These are phyloP conservation scores for Cystobasidium pallidum DNA, from an alignment of 1,284 basidiomycete genomes.

Conservation along the genomic window DNA sequence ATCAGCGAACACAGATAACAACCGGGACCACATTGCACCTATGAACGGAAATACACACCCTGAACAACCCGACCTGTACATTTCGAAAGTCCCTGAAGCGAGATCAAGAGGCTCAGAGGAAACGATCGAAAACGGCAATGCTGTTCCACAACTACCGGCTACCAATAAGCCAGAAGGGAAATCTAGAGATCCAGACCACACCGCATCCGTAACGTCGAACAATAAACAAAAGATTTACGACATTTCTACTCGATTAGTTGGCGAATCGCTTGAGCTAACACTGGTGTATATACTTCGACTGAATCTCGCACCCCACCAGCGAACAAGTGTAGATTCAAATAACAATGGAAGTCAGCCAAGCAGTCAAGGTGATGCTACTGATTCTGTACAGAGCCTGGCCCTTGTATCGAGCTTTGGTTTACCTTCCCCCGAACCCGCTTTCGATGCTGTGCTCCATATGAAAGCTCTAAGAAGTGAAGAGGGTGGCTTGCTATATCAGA, in stretches of 20 bases:
- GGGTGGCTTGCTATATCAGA: conserved; percentile 53
- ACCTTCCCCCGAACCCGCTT: conserved; percentile 49
- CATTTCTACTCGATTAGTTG: conserved; percentile 49
- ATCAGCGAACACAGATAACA: neutral
- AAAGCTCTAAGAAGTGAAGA: conserved; percentile 51
- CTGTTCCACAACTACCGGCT: conserved; percentile 3
- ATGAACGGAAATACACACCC: neutral
- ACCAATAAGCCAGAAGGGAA: conserved; percentile 27
- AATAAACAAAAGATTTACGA: conserved; percentile 52
- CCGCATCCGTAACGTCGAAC: conserved; percentile 44
- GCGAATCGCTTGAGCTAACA: conserved; percentile 50
- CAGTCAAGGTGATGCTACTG: conserved; percentile 1
- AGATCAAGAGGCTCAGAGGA: neutral
- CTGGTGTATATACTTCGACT: conserved; percentile 52
- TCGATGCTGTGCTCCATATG: conserved; percentile 53
- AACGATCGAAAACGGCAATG: neutral
- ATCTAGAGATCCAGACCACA: conserved; percentile 48
- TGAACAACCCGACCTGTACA: neutral
- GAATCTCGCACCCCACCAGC: conserved; percentile 38
- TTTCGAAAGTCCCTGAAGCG: neutral
- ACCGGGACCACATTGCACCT: neutral
- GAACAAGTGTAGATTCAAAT: neutral
- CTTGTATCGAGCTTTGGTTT: conserved; percentile 51
- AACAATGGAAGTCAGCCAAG: neutral
- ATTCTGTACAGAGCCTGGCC: conserved; percentile 25